Percentiles rank a stretch among this genome's conserved stretches.
Evolutionary conservation across 208 protist species (phyloP).

Genomic region (Crithidia mellificae): DNA sequence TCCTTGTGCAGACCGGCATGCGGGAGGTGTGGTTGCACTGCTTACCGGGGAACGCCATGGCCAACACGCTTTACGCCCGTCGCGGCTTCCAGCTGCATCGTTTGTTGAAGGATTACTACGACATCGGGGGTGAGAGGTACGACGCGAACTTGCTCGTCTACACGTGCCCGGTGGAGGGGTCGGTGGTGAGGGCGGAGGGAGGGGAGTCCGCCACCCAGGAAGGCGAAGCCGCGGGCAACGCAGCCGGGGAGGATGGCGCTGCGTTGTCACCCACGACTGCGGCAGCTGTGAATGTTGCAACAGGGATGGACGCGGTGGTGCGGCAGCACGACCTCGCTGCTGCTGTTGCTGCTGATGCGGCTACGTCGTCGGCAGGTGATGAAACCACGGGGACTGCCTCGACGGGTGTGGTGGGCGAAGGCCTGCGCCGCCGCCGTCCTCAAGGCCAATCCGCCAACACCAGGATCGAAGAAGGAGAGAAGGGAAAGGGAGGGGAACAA

Average conservation of each 20-base stretch:
- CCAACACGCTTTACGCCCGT: conserved; percentile 55
- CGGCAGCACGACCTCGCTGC: conserved; percentile 4
- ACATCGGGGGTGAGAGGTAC: conserved; percentile 34
- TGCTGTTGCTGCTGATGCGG: too few species aligned
- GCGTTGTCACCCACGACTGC: not conserved
- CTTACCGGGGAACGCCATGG: conserved; percentile 40
- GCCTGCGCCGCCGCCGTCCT: conserved; percentile 6
- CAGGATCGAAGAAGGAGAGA: too few species aligned
- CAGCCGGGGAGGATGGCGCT: not conserved
- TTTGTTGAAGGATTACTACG: conserved; percentile 54
- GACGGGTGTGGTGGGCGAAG: not conserved
- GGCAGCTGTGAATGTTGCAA: not conserved
- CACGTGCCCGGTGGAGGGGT: not conserved
- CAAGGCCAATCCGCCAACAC: too few species aligned
- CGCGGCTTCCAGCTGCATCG: conserved; percentile 52
- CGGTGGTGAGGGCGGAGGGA: not conserved
- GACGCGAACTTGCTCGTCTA: conserved; percentile 40
- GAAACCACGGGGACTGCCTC: not conserved
- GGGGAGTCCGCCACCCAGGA: not conserved
- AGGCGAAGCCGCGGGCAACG: not conserved
- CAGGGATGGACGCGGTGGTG: conserved; percentile 7
- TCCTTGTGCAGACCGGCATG: conserved; percentile 50
- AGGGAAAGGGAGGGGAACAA: not conserved
- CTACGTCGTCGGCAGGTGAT: not conserved
- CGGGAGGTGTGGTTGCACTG: conserved; percentile 82